Percentiles rank a stretch among this genome's conserved stretches.
These are phyloP conservation scores for Rostrohypoxylon terebratum DNA, from an alignment of 495 filamentous ascomycete species.

Conservation along the genomic window DNA sequence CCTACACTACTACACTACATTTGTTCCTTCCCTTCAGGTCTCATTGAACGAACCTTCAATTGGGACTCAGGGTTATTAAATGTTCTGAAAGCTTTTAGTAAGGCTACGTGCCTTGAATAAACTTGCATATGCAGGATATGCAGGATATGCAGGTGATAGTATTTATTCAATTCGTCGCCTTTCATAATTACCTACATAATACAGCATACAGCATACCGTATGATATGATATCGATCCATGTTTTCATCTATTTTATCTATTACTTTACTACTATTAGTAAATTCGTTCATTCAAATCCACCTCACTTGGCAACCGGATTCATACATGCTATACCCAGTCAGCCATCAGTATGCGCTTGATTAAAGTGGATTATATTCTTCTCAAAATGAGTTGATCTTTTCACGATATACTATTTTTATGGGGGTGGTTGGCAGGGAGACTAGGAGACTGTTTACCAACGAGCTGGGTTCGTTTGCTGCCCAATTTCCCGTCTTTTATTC, in stretches of 20 bases:
- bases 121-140: background rate
- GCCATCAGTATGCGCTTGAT: background rate
- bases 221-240: background rate
- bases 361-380: background rate
- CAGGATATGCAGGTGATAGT: too few relatives aligned
- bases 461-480: conserved; percentile 35
- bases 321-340: background rate
- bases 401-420: conserved; percentile 14
- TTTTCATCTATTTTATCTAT: background rate
- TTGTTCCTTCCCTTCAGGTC: background rate
- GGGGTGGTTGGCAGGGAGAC: conserved; percentile 27
- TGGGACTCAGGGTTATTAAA: background rate
- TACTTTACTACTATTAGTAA: too few relatives aligned
- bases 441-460: conserved; percentile 25
- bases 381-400: background rate
- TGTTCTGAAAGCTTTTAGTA: background rate
- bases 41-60: background rate
- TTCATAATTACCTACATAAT: background rate
- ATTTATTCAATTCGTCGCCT: background rate
- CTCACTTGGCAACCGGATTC: background rate
- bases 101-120: background rate
- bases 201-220: too few relatives aligned
- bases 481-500: conserved; percentile 25
- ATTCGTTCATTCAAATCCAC: background rate
- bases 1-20: background rate